Evolutionary conservation across 2,329 filamentous ascomycete genomes (phyloP).

Genomic region (Penicillium sclerotiorum): DNA sequence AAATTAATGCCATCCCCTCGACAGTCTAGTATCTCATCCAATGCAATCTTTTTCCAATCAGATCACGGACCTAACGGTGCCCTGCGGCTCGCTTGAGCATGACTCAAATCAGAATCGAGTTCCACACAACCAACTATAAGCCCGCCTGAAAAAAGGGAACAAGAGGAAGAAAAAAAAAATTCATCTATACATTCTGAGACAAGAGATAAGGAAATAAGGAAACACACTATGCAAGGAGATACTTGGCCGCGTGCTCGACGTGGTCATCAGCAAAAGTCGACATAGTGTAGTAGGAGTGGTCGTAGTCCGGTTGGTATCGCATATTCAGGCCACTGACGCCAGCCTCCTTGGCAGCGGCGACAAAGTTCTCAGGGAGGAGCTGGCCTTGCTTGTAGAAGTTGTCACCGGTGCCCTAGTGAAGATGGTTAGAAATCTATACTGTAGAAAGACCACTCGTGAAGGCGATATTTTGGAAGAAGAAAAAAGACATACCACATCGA

Average conservation of each 20-base stretch:
- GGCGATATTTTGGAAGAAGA: not conserved
- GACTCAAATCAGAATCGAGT: slow-evolving; percentile 14
- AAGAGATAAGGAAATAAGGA: slow-evolving; percentile 14
- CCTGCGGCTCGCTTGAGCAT: slow-evolving; percentile 19
- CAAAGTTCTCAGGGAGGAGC: slow-evolving; percentile 90
- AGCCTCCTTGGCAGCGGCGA: slow-evolving; percentile 73
- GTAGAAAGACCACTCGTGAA: not conserved
- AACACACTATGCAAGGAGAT: slow-evolving; percentile 64
- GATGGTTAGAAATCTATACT: slow-evolving; percentile 1
- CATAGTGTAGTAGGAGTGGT: slow-evolving; percentile 98
- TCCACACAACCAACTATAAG: slow-evolving; percentile 4
- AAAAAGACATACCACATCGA: slow-evolving; percentile 73
- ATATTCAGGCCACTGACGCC: slow-evolving; percentile 73
- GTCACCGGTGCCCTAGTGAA: slow-evolving; percentile 78
- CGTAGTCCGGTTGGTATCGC: slow-evolving; percentile 87
- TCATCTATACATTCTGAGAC: slow-evolving; percentile 7
- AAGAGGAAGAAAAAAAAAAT: not conserved
- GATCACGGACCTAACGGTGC: slow-evolving; percentile 11
- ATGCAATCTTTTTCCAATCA: slow-evolving; percentile 5
- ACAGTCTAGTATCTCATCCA: slow-evolving; percentile 1
- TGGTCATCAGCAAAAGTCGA: slow-evolving; percentile 88
- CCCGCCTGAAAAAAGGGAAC: too few species aligned
- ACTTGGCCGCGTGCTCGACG: slow-evolving; percentile 87
- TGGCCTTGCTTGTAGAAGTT: slow-evolving; percentile 96
- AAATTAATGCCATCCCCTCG: too few species aligned